A percentile compares a stretch with the other conserved stretches of the same genome.
Evolutionary conservation across 2,329 filamentous ascomycete species (phyloP).

Genomic region (Cercospora sesami): DNA sequence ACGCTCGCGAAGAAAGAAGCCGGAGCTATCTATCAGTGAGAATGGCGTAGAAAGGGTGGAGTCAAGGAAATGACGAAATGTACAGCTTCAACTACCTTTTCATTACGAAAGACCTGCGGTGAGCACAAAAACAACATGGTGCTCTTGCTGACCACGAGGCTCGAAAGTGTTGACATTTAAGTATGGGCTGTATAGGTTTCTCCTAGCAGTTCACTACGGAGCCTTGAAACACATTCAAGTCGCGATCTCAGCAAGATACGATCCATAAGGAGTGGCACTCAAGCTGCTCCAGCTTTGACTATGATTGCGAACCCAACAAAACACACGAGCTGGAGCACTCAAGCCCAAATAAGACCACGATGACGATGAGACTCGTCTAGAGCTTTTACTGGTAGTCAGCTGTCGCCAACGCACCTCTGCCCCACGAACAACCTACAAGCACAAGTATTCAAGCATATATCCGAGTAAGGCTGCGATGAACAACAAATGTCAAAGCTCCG

Average conservation of each 20-base stretch:
- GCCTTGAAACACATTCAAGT: neutral
- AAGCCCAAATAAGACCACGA: neutral
- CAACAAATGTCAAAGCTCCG: neutral
- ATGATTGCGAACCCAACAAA: neutral
- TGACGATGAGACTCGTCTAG: neutral
- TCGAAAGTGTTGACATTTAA: neutral
- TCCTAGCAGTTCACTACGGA: neutral
- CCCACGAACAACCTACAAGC: neutral
- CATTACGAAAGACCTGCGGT: neutral
- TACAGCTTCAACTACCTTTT: neutral
- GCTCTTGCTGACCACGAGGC: neutral
- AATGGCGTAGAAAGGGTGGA: neutral
- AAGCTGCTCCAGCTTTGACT: neutral
- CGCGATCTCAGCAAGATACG: neutral
- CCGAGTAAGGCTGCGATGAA: neutral
- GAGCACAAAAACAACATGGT: neutral
- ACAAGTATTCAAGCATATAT: neutral
- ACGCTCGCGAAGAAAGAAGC: neutral
- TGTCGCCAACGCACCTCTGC: neutral
- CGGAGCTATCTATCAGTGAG: neutral
- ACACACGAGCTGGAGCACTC: neutral
- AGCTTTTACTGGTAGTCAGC: neutral
- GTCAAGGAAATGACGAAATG: conserved; percentile 4
- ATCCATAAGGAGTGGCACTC: neutral
- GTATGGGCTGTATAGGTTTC: neutral